Base-by-base conservation (phyloP, 495 filamentous ascomycete genomes). In the Collariella sp. region DNA sequence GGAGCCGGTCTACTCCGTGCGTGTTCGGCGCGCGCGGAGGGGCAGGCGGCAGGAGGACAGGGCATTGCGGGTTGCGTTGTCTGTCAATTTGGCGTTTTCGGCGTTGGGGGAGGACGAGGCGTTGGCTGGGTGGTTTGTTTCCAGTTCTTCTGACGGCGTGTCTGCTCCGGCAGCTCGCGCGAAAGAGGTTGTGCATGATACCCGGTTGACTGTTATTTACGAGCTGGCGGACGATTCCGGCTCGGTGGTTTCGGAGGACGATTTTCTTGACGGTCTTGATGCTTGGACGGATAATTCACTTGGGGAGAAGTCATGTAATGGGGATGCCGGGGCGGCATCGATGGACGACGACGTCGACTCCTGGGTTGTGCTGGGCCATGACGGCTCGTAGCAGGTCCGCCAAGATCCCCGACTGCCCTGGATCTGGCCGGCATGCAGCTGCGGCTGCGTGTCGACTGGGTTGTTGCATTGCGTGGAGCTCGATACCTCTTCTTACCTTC, bases 331-430 rank as follows among this genome's bases (percentile, higher is more conserved):
- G 31, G 34, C 19, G 50, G 35, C 23, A 33, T 12, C 23, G 45
- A 46, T 19, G 26, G 43, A 50, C 50, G 57, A 59, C 12, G 59
- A 58, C 43, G n/a, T 45, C 9, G 60, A 57, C 23, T 60, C 61
- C 55, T 73, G 69, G 70, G 59, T 74, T 5, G 60, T 73, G 60
- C 64, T 76, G 61, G 67, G 67, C 46, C 54, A 33, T 46, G 70
- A 70, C 67, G 73, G 69, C 72, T 75, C 63, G 72, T 67, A 76
- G 64, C 73, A 76, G 69, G 66, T 76, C 70, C 69, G 67, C 70
- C 56, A 63, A 62, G 64, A 58, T 58, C 62, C 66, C 63, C 55
- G 67, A 63, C 59, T 35, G 67, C 66, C 68, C 52, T 54, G 63
- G 60, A 59, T 62, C 62, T 65, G 67, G 63, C 54, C 40, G 24